Evolutionary conservation across 345 rosid genomes (phyloP).

Genomic region (Angophora floribunda): DNA sequence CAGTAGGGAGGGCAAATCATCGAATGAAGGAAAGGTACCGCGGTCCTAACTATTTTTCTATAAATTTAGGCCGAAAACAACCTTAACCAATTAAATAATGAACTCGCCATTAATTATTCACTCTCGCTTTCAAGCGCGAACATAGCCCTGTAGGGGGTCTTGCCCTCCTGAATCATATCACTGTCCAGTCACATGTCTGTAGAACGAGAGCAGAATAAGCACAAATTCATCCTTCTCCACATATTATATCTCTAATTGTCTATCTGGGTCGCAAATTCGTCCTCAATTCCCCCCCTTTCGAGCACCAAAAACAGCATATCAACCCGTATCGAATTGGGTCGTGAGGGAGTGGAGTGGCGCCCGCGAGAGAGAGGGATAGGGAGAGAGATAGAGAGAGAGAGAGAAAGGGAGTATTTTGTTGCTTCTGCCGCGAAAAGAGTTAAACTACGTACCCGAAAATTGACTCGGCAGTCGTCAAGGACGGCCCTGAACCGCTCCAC

Average conservation of each 20-base stretch:
- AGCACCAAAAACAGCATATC: not conserved
- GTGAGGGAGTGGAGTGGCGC: too few relatives aligned
- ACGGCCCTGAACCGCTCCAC: slow-evolving; percentile 38
- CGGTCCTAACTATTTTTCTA: not conserved
- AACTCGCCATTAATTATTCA: not conserved
- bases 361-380: too few relatives aligned
- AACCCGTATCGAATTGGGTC: not conserved
- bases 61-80: not conserved
- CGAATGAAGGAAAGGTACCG: not conserved
- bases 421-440: not conserved
- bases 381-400: not conserved
- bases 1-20: not conserved
- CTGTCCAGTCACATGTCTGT: not conserved
- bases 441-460: slow-evolving; percentile 47
- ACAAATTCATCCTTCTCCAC: not conserved
- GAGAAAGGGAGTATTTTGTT: not conserved
- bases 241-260: not conserved
- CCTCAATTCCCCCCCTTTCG: not conserved
- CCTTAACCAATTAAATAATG: not conserved
- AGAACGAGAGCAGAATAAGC: not conserved
- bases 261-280: not conserved
- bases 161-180: not conserved
- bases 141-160: not conserved
- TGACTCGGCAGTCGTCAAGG: slow-evolving; percentile 63
- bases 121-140: not conserved